Base-by-base conservation (phyloP, 1,139 yeast species). In the Candida tropicalis region DNA sequence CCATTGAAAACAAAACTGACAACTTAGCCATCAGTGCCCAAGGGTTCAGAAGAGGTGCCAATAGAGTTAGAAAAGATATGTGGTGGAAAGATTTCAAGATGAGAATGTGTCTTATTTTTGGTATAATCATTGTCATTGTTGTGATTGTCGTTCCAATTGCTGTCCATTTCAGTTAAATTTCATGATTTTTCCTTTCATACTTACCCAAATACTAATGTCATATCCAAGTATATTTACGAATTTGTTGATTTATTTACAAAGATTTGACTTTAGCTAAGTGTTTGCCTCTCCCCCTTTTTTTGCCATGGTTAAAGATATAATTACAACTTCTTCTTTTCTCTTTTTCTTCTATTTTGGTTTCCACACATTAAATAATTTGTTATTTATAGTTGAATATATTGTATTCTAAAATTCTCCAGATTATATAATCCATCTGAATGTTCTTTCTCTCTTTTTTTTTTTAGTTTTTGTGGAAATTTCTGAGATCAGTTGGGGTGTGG, bases 81-180 rank as follows among this genome's bases (percentile, higher is more conserved):
- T 93, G 99, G 99, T 87, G 96, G 89, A 93, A 95, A 68, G 97
- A 93, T 65, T 79, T 95, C 81, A 93, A 93, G 74, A 87, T 93
- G 95, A 84, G 96, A 66, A 74, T 91, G 75, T 93, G 99, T 66
- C 75, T 93, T 49, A 86, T 89, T 48, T 77, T 87, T 35, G 95
- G 87, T 35, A 76, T 86, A 28, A 78, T 95, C 50, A 84, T 93
- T 58, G 73, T 91, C 42, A 75, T 95, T 58, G 79, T 91, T 51
- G 95, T 93, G 41, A 90, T 93, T 56, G 86, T 91, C 57, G 97
- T 93, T 40, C 98, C 98, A 31, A 84, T 93, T 54, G 98, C 88
- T 35, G 91, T 93, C 49, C 96, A 89, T 63, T 90, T 89, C 63
- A 78, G 81, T 54, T 76, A 36, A 50, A 41, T 18, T 27, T 27